Conservation (phyloP, 441 rosid genomes). For the Mallotus repandus region DNA sequence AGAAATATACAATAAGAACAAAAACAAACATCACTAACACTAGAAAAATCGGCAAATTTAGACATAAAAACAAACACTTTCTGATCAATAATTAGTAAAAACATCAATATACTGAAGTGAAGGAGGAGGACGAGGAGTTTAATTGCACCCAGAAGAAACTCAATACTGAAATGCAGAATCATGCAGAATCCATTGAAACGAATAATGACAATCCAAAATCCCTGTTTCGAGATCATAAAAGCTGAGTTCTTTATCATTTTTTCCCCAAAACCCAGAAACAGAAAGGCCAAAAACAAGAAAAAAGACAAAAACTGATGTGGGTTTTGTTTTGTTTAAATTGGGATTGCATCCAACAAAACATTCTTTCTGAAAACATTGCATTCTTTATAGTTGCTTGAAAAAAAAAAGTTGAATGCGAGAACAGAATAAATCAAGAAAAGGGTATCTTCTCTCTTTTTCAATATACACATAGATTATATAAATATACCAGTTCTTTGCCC, state of each 20-base stretch:
- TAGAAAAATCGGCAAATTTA: neutral
- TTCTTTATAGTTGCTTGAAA: neutral
- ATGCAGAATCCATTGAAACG: neutral
- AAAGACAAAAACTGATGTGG: neutral
- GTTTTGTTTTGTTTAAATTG: neutral
- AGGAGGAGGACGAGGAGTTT: neutral
- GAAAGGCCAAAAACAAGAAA: neutral
- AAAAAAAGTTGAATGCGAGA: neutral
- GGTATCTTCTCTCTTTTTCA: neutral
- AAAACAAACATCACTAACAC: neutral
- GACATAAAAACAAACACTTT: neutral
- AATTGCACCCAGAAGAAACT: constrained; percentile 1
- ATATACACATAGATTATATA: no score
- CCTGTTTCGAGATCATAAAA: neutral
- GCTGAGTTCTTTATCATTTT: no score
- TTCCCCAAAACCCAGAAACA: neutral
- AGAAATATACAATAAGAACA: neutral
- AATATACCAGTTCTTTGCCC: constrained; percentile 76
- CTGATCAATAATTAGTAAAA: neutral
- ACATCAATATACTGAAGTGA: neutral
- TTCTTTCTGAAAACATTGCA: neutral
- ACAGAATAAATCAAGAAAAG: neutral
- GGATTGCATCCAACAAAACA: neutral
- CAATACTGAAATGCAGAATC: neutral
- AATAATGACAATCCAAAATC: neutral